phyloP scores from a whole-genome alignment of 176 grass and related monocot species.

The Miscanthus lutarioriparius region DNA sequence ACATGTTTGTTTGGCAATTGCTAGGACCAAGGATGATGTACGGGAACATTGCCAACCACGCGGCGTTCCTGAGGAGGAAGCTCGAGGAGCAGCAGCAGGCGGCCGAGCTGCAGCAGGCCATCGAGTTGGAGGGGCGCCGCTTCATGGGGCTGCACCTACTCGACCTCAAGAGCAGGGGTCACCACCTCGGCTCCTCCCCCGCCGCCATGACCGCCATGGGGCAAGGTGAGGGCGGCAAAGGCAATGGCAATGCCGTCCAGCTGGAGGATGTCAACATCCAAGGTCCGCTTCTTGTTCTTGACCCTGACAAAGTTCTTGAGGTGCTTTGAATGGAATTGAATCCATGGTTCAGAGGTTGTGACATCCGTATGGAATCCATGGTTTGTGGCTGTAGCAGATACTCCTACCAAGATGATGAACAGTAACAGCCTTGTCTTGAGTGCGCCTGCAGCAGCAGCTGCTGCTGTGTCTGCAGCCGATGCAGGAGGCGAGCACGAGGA shows the following conservation, averaged over 20 bases:
- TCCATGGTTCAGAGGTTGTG: neutral
- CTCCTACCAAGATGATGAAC: slow-evolving; percentile 35
- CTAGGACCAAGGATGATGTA: slow-evolving; percentile 62
- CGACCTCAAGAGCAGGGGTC: slow-evolving; percentile 32
- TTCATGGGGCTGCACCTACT: slow-evolving; percentile 38
- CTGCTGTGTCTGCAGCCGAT: neutral
- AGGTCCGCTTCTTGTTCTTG: slow-evolving; percentile 46
- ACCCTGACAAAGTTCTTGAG: neutral
- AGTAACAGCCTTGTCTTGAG: slow-evolving; percentile 8
- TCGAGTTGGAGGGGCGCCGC: slow-evolving; percentile 35
- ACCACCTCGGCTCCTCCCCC: slow-evolving; percentile 19
- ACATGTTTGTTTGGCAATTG: neutral
- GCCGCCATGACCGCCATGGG: neutral
- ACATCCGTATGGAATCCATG: neutral
- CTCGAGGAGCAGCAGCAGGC: slow-evolving; percentile 69
- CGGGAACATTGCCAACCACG: slow-evolving; percentile 43
- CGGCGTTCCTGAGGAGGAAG: slow-evolving; percentile 66
- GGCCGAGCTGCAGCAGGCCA: slow-evolving; percentile 67
- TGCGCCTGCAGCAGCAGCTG: neutral
- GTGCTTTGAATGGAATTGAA: neutral
- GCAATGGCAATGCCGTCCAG: neutral
- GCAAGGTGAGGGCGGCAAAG: slow-evolving; percentile 21
- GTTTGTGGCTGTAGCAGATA: slow-evolving; percentile 34
- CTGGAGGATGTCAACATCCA: slow-evolving; percentile 43
- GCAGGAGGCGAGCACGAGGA: slow-evolving; percentile 22